Conservation (phyloP, 768 basidiomycete species). For the Plicaturopsis crispa region DNA sequence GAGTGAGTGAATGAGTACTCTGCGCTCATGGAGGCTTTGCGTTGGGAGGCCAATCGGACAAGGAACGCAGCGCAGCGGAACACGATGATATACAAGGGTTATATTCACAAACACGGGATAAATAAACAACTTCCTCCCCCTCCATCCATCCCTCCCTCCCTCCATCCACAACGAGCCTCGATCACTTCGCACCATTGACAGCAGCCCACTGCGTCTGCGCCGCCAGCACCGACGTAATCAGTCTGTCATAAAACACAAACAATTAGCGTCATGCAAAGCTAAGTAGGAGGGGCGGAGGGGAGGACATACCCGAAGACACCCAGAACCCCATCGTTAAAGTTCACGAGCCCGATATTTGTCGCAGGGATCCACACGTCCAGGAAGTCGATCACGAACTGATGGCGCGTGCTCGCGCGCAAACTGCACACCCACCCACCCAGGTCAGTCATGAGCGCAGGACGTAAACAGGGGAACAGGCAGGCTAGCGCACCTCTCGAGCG, state of each 20-base stretch:
- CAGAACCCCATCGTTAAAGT: conserved; percentile 76
- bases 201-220: conserved; percentile 66
- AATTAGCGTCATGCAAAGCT: not conserved
- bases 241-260: conserved; percentile 27
- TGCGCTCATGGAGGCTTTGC: too few species aligned
- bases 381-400: conserved; percentile 79
- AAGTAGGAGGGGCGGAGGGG: conserved; percentile 3
- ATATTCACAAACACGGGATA: too few species aligned
- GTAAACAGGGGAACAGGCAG: too few species aligned
- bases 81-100: too few species aligned
- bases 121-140: conserved; percentile 6
- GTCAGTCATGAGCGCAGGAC: conserved; percentile 1
- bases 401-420: conserved; percentile 55
- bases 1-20: too few species aligned
- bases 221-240: conserved; percentile 67
- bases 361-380: conserved; percentile 91
- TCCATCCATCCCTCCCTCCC: not conserved
- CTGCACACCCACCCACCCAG: conserved; percentile 23
- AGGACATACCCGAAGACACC: conserved; percentile 73
- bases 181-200: too few species aligned
- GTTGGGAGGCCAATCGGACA: too few species aligned
- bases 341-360: conserved; percentile 65
- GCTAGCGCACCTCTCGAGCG: conserved; percentile 45
- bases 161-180: too few species aligned
- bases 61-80: too few species aligned